Conservation (phyloP, 73 alveolate species). For the Paraurostyla sp. region DNA sequence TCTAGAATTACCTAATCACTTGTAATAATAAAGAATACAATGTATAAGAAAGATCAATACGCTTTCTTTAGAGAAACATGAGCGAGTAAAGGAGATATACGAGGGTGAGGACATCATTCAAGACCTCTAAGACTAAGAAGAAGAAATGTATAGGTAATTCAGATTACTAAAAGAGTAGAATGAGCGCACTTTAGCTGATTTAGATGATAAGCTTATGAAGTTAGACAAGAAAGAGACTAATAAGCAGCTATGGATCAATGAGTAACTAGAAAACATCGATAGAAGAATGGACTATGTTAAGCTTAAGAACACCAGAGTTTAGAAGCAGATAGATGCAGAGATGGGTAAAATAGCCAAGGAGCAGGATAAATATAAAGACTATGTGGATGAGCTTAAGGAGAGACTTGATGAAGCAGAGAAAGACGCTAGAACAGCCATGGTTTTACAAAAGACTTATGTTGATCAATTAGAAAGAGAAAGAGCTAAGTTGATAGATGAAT, state of each 20-base stretch:
- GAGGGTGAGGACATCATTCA: conserved; percentile 36
- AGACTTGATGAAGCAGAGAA: conserved; percentile 38
- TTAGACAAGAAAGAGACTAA: conserved; percentile 3
- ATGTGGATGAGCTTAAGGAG: background rate
- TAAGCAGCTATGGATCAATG: conserved; percentile 21
- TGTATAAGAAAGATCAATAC: conserved; percentile 14
- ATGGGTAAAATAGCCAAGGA: background rate
- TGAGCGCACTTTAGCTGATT: background rate
- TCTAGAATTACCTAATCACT: background rate
- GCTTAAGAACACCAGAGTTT: conserved; percentile 10
- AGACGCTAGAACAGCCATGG: conserved; percentile 34
- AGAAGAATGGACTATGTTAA: conserved; percentile 42
- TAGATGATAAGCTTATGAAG: background rate
- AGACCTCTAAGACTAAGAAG: conserved; percentile 21
- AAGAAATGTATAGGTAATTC: conserved; percentile 33
- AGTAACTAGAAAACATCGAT: conserved; percentile 21
- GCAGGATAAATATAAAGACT: conserved; percentile 33
- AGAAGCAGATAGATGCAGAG: conserved; percentile 3
- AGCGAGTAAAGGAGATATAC: background rate
- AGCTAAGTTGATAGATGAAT: background rate
- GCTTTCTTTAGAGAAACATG: background rate
- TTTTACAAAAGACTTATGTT: conserved; percentile 34
- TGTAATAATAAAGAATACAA: background rate
- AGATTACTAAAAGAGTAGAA: conserved; percentile 22
- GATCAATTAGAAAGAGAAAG: conserved; percentile 49